Base-by-base conservation (phyloP, 2,329 filamentous ascomycete genomes). In the Aspergillus ibericus region DNA sequence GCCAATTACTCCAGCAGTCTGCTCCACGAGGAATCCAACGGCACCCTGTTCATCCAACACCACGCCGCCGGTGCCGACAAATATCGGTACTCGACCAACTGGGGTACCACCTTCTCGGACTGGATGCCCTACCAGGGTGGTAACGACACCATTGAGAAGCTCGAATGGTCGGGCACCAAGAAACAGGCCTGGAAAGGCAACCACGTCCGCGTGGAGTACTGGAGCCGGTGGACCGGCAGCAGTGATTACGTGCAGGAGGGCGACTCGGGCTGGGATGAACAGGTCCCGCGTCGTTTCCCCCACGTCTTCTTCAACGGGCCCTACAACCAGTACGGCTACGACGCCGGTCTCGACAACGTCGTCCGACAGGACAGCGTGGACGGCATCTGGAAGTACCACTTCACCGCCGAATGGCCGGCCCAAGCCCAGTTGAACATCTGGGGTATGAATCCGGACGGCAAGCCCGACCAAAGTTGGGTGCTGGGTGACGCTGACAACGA, bases 351-450 rank as follows among this genome's bases (percentile, higher is more conserved):
- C 13, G 68, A 75, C 1, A 85, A 85, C 55, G 59, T 72, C 4
- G 81, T 88, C 74, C 66, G 74, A 12, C 77, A 83, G 44, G 75
- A 77, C 20, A 36, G 38, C 7, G 71, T 72, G n/a, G 77, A 83
- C 47, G 76, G 78, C 15, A 70, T 74, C 1, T 88, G 86, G 86
- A 73, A 77, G 18, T 83, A 82, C 62, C 79, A 85, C 61, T 85
- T 87, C 60, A 83, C 87, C 79, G 77, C 80, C 3, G 86, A 88
- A 66, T 88, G 85, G 84, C 86, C 86, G 4, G 80, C 82, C 2
- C 72, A 80, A 42, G 81, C 84, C 56, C 85, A 88, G 66, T 71
- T 88, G 56, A 88, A 88, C 63, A 78, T 86, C 8, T 88, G 86
- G 86, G 86, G 86, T 52, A 84, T 88, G 66, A 85, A 88, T 64